These are phyloP conservation scores for Carex pumila DNA, from an alignment of 176 grass and related monocot species.

Conservation along the genomic window DNA sequence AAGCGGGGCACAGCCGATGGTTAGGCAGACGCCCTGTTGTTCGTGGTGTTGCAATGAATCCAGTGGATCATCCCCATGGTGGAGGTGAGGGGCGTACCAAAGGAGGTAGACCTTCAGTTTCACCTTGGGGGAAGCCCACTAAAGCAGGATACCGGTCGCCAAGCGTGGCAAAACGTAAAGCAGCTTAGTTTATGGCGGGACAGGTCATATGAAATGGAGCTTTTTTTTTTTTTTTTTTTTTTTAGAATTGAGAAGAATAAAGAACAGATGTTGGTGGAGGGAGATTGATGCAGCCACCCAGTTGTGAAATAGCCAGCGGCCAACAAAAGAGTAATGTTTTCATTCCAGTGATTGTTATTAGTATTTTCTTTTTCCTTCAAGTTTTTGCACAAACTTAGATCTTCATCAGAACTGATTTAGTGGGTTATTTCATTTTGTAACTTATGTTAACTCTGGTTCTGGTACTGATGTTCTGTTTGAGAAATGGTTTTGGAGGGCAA, in stretches of 20 bases:
- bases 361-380: not conserved
- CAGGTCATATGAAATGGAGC: not conserved
- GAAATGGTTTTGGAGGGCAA: not conserved
- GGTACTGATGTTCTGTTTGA: not conserved
- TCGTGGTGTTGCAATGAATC: conserved; percentile 28
- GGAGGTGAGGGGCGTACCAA: conserved; percentile 28
- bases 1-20: conserved; percentile 26
- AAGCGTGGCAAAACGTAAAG: conserved; percentile 8
- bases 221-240: conserved; percentile 11
- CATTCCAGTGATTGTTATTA: not conserved
- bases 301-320: not conserved
- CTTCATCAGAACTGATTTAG: not conserved
- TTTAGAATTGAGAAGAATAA: conserved; percentile 10
- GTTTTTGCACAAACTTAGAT: not conserved
- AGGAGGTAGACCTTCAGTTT: conserved; percentile 19
- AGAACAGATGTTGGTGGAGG: not conserved
- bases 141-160: conserved; percentile 12
- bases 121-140: conserved; percentile 25
- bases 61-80: conserved; percentile 33
- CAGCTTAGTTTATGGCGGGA: conserved; percentile 24
- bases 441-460: not conserved
- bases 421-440: not conserved
- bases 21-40: conserved; percentile 27
- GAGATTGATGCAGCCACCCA: not conserved
- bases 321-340: not conserved